Base-by-base conservation (phyloP, 2,329 filamentous ascomycete species). In the Thermomyces lanuginosus region DNA sequence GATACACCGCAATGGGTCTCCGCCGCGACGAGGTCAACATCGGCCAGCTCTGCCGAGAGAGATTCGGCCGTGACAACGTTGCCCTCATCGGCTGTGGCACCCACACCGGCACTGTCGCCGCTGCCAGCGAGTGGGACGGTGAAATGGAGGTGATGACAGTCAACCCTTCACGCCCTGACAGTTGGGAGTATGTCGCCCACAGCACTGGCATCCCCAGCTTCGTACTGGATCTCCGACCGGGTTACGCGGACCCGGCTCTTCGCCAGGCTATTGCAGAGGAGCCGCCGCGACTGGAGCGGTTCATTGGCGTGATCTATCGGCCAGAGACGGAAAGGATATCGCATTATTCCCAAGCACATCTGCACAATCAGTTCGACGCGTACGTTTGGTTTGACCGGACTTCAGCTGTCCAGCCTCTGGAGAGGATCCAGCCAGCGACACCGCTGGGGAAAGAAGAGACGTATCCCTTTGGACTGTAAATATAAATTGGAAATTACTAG, bases 261-360 rank as follows among this genome's bases (percentile, higher is more conserved):
- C 39, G 50, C n/a, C 31, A 45, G 23, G 48, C 45, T 6, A 39
- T 64, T 24, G 41, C 36, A 23, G 42, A 44, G 20, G 52, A 51
- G 38, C 41, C 36, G 8, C 30, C 30, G 2, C 41, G 53, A 23
- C 40, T 65, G n/a, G 51, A 66, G 44, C 48, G 63, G 7, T 66
- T 64, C 34, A 66, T 66, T 22, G 63, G 62, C 1, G 63, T 66
- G 8, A 60, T 66, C 17, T 66, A 66, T 37, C 46, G 55, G 3
- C 61, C 61, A 3, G 44, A 49, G n/a, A 64, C 61, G 0, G 63
- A 66, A 40, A 41, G 53, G 5, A 42, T 51, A 32, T 63, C 60
- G 19, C 61, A 66, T 36, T 66, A 66, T 38, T 59, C 58, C 6
- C 40, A 49, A 11, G 55, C 60, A 1, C 45, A 54, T 24, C 42